Evolutionary conservation across 169 alveolate genomes (phyloP), one percentile per base, ranked within the genome.

Genomic region (Miamiensis avidus): DNA sequence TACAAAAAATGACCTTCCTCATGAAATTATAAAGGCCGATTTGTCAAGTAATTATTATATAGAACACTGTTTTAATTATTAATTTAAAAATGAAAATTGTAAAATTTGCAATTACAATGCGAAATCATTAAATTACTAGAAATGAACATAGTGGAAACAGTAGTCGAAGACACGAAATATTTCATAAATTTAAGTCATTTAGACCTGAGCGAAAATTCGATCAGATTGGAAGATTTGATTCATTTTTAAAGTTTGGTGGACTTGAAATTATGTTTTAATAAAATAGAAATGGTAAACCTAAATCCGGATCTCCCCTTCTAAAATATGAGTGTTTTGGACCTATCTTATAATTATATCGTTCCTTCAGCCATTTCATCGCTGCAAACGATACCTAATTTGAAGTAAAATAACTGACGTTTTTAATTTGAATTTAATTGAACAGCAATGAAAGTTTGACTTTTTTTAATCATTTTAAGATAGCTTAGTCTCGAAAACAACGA

Each of bases 1-100:
- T 34, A 82, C 90, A 25, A 79, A 86, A 78, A 81, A 82, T 75
- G 90, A 86, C 15, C 65, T 73, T 81, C 90, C 90, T 0, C 85
- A 86, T 81, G 90, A 86, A 64, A 82, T 86, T n/a, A 74, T 86
- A 0, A 86, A 84, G 74, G 82, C 83, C 0, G 65, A 86, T 75
- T 65, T 86, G 65, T 86, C 90, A 65, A 79, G 90, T 81, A 81
- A 74, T n/a, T n/a, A n/a, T n/a, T n/a, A n/a, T n/a, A 49, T 11
- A 11, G 20, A 20, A 11, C 20, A 11, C 69, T 49, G 20, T 49
- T 49, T 11, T 49, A 49, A 49, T 49, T 11, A 49, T 49, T 49
- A 49, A 11, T 49, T 49, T 49, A 11, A 49, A 49, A 11, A 20
- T 11, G 20, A 49, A 49, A 11, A 11, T 49, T 20, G 4, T 49